A percentile compares a stretch with the other conserved stretches of the same genome.
Evolutionary conservation across 2,329 filamentous ascomycete genomes (phyloP).

Genomic region (Fusarium pseudograminearum): DNA sequence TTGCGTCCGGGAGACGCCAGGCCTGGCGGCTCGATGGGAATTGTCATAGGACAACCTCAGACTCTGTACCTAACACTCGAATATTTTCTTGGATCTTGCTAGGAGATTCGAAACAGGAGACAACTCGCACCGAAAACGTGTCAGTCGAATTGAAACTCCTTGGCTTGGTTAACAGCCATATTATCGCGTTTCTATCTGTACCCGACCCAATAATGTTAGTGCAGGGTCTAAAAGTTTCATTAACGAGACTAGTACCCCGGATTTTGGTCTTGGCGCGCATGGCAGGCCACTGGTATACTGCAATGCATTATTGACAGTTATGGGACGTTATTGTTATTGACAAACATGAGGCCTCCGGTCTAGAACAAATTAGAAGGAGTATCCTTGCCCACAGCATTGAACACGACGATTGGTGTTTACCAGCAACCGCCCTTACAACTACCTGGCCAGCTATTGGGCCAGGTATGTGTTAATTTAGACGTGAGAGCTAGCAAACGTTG

Average conservation of each 20-base stretch:
- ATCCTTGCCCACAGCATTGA: not conserved
- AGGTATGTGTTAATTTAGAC: too few relatives aligned
- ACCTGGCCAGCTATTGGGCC: not conserved
- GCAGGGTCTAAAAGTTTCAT: constrained; percentile 19
- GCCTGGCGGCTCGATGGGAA: not conserved
- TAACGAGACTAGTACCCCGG: constrained; percentile 21
- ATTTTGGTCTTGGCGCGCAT: constrained; percentile 3
- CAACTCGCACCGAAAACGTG: not conserved
- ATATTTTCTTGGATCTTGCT: constrained; percentile 1
- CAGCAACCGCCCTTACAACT: not conserved
- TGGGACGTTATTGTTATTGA: not conserved
- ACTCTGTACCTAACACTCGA: not conserved
- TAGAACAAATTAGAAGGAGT: not conserved
- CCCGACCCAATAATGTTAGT: constrained; percentile 1
- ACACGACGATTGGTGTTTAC: not conserved
- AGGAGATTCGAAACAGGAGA: constrained; percentile 2
- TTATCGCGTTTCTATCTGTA: constrained; percentile 9
- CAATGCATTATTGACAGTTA: not conserved
- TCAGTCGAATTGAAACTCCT: constrained; percentile 3
- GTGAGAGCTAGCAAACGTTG: not conserved
- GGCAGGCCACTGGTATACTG: not conserved
- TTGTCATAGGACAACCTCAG: not conserved
- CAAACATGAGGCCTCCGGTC: not conserved
- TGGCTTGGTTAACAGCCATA: constrained; percentile 5
- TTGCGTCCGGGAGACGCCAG: not conserved